These are phyloP conservation scores for Chalciporus piperatus DNA, from an alignment of 768 basidiomycete species.

Conservation along the genomic window DNA sequence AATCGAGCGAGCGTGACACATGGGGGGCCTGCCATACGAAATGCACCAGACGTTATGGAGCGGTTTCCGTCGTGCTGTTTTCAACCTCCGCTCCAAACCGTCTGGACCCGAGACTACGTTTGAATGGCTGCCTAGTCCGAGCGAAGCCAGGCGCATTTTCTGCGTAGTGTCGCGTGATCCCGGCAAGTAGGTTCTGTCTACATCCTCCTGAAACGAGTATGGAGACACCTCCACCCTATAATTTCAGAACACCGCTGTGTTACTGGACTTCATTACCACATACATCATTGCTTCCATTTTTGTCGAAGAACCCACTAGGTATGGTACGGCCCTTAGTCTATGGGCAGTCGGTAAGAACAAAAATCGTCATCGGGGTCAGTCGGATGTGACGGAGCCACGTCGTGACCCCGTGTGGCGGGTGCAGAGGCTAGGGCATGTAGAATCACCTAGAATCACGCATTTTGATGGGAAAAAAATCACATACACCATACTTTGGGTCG, in stretches of 20 bases:
- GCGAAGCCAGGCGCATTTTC: not conserved
- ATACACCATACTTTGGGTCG: slow-evolving; percentile 3
- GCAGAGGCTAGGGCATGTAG: slow-evolving; percentile 2
- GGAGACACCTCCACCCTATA: slow-evolving; percentile 20
- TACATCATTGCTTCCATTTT: slow-evolving; percentile 22
- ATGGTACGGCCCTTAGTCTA: not conserved
- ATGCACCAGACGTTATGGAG: too few relatives aligned
- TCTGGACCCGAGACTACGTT: too few relatives aligned
- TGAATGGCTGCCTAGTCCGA: not conserved
- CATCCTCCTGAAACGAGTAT: slow-evolving; percentile 26
- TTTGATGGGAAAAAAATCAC: slow-evolving; percentile 17
- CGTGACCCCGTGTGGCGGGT: slow-evolving; percentile 6
- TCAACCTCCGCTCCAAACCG: too few relatives aligned
- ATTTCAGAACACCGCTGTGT: slow-evolving; percentile 13
- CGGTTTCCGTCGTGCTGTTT: too few relatives aligned
- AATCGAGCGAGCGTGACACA: too few relatives aligned
- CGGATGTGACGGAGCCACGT: not conserved
- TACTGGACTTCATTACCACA: slow-evolving; percentile 9
- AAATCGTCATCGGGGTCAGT: slow-evolving; percentile 13
- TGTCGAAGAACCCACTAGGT: not conserved
- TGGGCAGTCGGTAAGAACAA: slow-evolving; percentile 10
- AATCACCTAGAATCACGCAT: not conserved
- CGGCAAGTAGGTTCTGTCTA: slow-evolving; percentile 27
- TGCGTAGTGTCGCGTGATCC: slow-evolving; percentile 21
- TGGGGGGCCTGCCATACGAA: too few relatives aligned